Percentiles rank a stretch among this genome's conserved stretches.
Conservation (phyloP, 371 early-diverging fungal genomes). For the Gilbertella persicaria region DNA sequence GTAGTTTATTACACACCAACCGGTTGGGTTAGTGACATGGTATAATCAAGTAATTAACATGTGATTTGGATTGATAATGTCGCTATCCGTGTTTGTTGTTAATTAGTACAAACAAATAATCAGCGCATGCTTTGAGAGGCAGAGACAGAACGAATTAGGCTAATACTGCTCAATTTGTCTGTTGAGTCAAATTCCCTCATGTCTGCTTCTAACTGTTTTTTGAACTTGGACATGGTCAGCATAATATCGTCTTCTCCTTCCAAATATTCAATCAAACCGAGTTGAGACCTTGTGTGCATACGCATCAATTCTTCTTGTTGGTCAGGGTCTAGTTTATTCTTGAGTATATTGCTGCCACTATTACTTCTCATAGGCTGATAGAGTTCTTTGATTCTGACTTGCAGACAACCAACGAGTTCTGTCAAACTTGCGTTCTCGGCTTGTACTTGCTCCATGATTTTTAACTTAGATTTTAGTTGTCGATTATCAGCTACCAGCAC, state of each 20-base stretch:
- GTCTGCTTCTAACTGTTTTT: constrained; percentile 34
- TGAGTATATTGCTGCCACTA: background rate
- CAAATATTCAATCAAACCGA: constrained; percentile 39
- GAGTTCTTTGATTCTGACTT: constrained; percentile 12
- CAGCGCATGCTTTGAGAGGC: constrained; percentile 2
- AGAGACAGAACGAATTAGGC: constrained; percentile 4
- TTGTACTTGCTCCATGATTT: constrained; percentile 6
- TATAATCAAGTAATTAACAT: background rate
- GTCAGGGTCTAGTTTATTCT: background rate
- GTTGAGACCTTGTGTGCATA: constrained; percentile 39
- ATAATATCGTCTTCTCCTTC: constrained; percentile 41
- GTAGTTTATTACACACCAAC: no score
- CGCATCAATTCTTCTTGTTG: constrained; percentile 31
- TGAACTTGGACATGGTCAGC: constrained; percentile 37
- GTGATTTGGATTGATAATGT: constrained; percentile 7
- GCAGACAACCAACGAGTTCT: constrained; percentile 10
- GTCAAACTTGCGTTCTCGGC: constrained; percentile 7
- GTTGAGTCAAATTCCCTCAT: constrained; percentile 12
- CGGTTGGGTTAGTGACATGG: no score
- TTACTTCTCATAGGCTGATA: background rate
- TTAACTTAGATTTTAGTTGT: constrained; percentile 8
- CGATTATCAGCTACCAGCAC: constrained; percentile 7
- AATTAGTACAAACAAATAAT: constrained; percentile 1
- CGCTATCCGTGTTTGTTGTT: constrained; percentile 10
- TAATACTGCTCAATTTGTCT: background rate